Conservation (phyloP, 257 asterid species). For the Nicotiana benthamiana region DNA sequence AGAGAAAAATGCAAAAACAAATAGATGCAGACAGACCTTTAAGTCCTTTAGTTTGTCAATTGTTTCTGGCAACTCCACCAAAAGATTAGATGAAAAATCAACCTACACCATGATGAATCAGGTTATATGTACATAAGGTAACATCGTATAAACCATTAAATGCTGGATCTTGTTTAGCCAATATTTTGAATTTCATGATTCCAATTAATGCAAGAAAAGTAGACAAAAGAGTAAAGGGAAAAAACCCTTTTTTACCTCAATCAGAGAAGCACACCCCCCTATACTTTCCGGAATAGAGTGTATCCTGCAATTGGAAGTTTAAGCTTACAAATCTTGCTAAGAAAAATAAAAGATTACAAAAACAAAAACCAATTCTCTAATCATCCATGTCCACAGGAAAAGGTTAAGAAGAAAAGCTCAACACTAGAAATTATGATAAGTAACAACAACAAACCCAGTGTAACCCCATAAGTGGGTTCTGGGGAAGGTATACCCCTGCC, state of each 20-base stretch:
- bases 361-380: not conserved
- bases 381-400: not conserved
- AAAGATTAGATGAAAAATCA: slow-evolving; percentile 75
- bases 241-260: slow-evolving; percentile 44
- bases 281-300: slow-evolving; percentile 50
- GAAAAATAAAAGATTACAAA: not conserved
- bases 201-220: not conserved
- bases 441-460: too few species aligned
- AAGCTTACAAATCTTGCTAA: not conserved
- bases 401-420: not conserved
- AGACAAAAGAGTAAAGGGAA: not conserved
- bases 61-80: slow-evolving; percentile 66
- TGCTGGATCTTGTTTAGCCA: not conserved
- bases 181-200: not conserved
- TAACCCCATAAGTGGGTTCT: too few species aligned
- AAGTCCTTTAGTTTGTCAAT: slow-evolving; percentile 41
- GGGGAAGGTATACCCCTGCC: too few species aligned
- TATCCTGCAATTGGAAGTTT: slow-evolving; percentile 45
- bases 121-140: slow-evolving; percentile 5
- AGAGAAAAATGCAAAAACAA: not conserved
- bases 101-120: slow-evolving; percentile 46
- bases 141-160: slow-evolving; percentile 6
- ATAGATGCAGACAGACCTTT: slow-evolving; percentile 43
- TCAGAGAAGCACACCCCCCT: slow-evolving; percentile 63
- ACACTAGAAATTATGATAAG: not conserved